Percentiles rank a stretch among this genome's conserved stretches.
These are phyloP conservation scores for Kwoniella shandongensis DNA, from an alignment of 768 basidiomycete species.

Conservation along the genomic window DNA sequence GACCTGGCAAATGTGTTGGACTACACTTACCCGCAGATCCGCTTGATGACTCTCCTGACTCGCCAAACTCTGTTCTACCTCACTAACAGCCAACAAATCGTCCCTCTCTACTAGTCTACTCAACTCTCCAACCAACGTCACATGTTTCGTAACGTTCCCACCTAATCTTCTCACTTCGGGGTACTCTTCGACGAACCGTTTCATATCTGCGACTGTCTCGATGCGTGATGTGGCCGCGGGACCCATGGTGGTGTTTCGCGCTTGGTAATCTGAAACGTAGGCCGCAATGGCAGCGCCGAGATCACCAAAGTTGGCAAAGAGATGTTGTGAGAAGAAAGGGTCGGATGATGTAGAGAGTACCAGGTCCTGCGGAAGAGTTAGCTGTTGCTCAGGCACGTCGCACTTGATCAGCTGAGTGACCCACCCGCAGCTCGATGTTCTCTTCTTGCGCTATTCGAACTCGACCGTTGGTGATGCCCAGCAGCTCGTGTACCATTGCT, in stretches of 20 bases:
- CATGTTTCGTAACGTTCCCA: slow-evolving; percentile 98
- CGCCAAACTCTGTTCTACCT: slow-evolving; percentile 94
- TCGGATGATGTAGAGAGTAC: slow-evolving; percentile 88
- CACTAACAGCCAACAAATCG: slow-evolving; percentile 82
- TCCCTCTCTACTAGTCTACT: slow-evolving; percentile 84
- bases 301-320: slow-evolving; percentile 93
- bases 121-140: slow-evolving; percentile 92
- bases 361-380: slow-evolving; percentile 66
- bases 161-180: slow-evolving; percentile 95
- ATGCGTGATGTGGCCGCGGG: slow-evolving; percentile 73
- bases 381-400: slow-evolving; percentile 3
- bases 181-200: slow-evolving; percentile 94
- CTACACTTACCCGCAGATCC: slow-evolving; percentile 70
- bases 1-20: not conserved
- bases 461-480: slow-evolving; percentile 90
- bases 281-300: slow-evolving; percentile 85
- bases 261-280: slow-evolving; percentile 84
- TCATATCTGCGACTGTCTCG: slow-evolving; percentile 95
- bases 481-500: slow-evolving; percentile 96
- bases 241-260: slow-evolving; percentile 45
- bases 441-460: slow-evolving; percentile 85
- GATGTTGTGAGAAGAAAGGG: slow-evolving; percentile 87
- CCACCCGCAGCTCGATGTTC: slow-evolving; percentile 76
- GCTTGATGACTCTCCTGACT: slow-evolving; percentile 75
- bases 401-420: slow-evolving; percentile 32